These are phyloP conservation scores for Gynostemma pentaphyllum DNA, from an alignment of 306 rosid species.

Conservation along the genomic window DNA sequence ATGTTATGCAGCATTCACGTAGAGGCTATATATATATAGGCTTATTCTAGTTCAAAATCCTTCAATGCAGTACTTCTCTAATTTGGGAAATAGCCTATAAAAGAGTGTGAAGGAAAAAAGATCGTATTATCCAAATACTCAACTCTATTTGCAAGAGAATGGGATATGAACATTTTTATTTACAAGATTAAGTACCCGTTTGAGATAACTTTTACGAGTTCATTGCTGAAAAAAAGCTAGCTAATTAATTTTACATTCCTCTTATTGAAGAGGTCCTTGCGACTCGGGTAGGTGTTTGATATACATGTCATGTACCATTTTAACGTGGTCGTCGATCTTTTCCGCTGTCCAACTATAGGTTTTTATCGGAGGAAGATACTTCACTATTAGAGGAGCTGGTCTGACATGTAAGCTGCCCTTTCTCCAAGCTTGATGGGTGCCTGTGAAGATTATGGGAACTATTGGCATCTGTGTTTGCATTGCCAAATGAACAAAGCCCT, in stretches of 20 bases:
- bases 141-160: no score
- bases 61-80: no score
- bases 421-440: constrained; percentile 53
- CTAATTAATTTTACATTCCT: constrained; percentile 1
- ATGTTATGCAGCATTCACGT: no score
- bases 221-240: no score
- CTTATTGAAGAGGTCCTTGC: constrained; percentile 30
- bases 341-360: constrained; percentile 39
- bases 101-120: no score
- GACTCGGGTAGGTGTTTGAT: constrained; percentile 37
- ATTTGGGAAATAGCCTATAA: no score
- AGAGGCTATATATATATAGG: no score
- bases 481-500: constrained; percentile 65
- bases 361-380: constrained; percentile 43
- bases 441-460: constrained; percentile 41
- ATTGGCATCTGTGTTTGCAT: constrained; percentile 51
- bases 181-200: no score
- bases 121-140: no score
- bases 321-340: constrained; percentile 33
- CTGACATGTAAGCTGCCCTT: constrained; percentile 48
- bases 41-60: no score
- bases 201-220: no score
- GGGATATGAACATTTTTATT: no score
- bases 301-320: constrained; percentile 23
- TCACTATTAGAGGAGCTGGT: constrained; percentile 32